Evolutionary conservation across 75 land plant genomes (phyloP).

Genomic region (Larix kaempferi): DNA sequence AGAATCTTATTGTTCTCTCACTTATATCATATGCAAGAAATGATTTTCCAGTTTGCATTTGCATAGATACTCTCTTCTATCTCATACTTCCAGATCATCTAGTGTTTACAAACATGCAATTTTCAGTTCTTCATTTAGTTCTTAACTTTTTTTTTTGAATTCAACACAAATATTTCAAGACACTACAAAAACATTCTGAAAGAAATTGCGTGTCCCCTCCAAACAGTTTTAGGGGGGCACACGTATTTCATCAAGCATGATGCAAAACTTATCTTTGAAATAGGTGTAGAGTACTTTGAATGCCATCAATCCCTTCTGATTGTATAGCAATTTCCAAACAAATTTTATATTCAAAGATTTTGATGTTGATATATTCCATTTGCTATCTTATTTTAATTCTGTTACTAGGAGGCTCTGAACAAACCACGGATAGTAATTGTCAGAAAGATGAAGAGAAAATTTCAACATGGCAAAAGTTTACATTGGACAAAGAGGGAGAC

Average conservation of each 20-base stretch:
- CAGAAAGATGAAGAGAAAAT: not conserved
- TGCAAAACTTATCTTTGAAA: not conserved
- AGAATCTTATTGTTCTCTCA: not conserved
- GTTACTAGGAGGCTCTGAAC: not conserved
- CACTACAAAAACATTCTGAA: not conserved
- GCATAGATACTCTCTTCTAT: too few species aligned
- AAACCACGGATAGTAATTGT: not conserved
- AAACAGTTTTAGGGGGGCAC: not conserved
- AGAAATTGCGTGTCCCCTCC: not conserved
- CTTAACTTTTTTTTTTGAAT: not conserved
- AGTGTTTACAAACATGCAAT: not conserved
- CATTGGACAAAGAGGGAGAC: conserved; percentile 1
- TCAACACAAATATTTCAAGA: not conserved
- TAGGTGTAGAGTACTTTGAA: not conserved
- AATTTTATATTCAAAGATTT: not conserved
- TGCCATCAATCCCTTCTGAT: not conserved
- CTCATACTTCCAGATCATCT: not conserved
- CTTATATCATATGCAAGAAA: not conserved
- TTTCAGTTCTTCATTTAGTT: not conserved
- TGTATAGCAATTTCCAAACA: not conserved
- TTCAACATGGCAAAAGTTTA: not conserved
- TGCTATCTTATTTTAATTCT: not conserved
- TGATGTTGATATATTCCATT: not conserved
- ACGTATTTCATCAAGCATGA: not conserved
- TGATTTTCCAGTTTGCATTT: not conserved